phyloP scores from a whole-genome alignment of 768 basidiomycete species.

The Pleurotus salmoneostramineus region DNA sequence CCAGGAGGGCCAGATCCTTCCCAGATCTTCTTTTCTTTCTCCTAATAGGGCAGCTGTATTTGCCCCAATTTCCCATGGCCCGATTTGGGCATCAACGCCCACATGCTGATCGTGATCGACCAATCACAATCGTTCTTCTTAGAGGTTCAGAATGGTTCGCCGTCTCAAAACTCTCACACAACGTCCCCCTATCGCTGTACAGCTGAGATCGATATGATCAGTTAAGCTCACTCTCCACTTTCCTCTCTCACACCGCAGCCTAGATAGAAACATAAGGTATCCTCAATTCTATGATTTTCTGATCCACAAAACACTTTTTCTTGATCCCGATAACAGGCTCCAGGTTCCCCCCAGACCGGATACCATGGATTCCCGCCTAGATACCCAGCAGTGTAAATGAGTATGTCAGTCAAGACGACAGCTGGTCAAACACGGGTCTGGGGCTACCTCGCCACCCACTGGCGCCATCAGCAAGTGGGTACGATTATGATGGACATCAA shows the following conservation, averaged over 20 bases:
- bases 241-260: background rate
- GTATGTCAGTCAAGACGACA: too few species aligned
- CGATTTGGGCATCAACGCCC: conserved; percentile 21
- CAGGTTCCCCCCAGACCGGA: too few species aligned
- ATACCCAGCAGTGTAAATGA: too few species aligned
- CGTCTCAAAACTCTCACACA: background rate
- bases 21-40: conserved; percentile 22
- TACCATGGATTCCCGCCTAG: too few species aligned
- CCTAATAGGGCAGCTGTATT: conserved; percentile 35
- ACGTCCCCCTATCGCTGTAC: background rate
- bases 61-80: conserved; percentile 11
- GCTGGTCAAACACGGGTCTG: too few species aligned
- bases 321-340: too few species aligned
- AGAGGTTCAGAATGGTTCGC: background rate
- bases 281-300: too few species aligned
- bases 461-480: background rate
- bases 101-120: conserved; percentile 25
- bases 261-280: background rate
- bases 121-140: conserved; percentile 18
- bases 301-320: too few species aligned
- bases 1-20: conserved; percentile 30
- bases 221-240: conserved; percentile 3
- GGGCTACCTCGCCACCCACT: too few species aligned
- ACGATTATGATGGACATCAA: background rate
- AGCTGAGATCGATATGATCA: conserved; percentile 6